Evolutionary conservation across 306 rosid genomes (phyloP).

Genomic region (Mimosa bimucronata): DNA sequence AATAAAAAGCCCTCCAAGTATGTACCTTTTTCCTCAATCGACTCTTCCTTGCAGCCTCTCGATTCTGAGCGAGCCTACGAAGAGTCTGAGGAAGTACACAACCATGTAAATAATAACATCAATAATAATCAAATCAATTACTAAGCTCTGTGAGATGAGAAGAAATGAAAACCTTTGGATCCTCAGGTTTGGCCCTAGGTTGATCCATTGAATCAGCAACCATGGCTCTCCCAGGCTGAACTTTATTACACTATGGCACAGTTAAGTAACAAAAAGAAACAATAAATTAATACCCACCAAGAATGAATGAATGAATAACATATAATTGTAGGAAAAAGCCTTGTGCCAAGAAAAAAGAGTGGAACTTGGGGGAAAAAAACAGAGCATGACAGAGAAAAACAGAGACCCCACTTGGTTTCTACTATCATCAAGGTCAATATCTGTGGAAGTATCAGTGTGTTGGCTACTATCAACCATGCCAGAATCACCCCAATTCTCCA

Average conservation of each 20-base stretch:
- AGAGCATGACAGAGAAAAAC: neutral
- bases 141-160: neutral
- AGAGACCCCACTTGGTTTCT: constrained; percentile 56
- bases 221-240: constrained; percentile 48
- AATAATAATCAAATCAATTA: constrained; percentile 10
- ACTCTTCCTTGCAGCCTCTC: constrained; percentile 93
- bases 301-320: neutral
- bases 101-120: constrained; percentile 4
- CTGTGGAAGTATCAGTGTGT: constrained; percentile 83
- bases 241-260: constrained; percentile 58
- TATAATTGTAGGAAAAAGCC: no score
- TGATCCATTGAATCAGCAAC: constrained; percentile 72
- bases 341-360: neutral
- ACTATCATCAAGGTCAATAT: constrained; percentile 71
- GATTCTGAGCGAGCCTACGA: constrained; percentile 81
- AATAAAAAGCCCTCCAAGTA: neutral
- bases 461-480: constrained; percentile 82
- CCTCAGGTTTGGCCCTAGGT: constrained; percentile 54
- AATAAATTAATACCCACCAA: neutral
- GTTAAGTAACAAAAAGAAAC: constrained; percentile 20
- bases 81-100: constrained; percentile 47
- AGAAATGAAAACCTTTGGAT: constrained; percentile 60
- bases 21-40: constrained; percentile 82
- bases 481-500: constrained; percentile 80
- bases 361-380: neutral